Conservation (phyloP, 2,329 filamentous ascomycete genomes). For the Colletotrichum liriopes region DNA sequence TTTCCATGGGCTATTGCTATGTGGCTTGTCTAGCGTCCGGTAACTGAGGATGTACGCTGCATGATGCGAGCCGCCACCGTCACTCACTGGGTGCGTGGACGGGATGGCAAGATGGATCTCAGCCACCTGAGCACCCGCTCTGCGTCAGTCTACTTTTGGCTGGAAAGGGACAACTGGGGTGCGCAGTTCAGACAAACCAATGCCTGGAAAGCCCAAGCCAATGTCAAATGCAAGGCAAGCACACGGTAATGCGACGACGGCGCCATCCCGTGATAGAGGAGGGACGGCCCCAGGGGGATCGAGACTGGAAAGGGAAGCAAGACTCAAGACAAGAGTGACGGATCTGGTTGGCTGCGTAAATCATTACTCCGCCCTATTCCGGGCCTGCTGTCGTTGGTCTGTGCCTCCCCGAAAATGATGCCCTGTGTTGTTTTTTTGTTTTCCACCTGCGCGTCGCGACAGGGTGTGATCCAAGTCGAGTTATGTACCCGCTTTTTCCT, state of each 20-base stretch:
- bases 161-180: neutral
- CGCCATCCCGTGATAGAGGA: neutral
- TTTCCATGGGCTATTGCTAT: too few relatives aligned
- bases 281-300: neutral
- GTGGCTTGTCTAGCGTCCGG: neutral
- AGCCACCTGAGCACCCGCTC: neutral
- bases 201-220: neutral
- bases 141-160: neutral
- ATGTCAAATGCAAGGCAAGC: neutral
- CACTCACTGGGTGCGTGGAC: too few relatives aligned
- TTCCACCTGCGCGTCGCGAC: constrained; percentile 22
- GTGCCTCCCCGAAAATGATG: constrained; percentile 27
- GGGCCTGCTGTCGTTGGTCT: neutral
- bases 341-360: constrained; percentile 11
- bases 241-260: neutral
- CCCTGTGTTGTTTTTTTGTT: constrained; percentile 25
- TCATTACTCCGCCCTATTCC: neutral
- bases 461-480: neutral
- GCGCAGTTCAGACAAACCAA: neutral
- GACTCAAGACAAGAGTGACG: neutral
- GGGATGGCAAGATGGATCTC: neutral
- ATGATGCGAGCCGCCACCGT: neutral
- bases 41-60: neutral
- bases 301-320: neutral
- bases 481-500: constrained; percentile 39